A percentile compares a stretch with the other conserved stretches of the same genome.
phyloP scores from a whole-genome alignment of 192 early-diverging fungal genomes.

The Linnemannia elongata region DNA sequence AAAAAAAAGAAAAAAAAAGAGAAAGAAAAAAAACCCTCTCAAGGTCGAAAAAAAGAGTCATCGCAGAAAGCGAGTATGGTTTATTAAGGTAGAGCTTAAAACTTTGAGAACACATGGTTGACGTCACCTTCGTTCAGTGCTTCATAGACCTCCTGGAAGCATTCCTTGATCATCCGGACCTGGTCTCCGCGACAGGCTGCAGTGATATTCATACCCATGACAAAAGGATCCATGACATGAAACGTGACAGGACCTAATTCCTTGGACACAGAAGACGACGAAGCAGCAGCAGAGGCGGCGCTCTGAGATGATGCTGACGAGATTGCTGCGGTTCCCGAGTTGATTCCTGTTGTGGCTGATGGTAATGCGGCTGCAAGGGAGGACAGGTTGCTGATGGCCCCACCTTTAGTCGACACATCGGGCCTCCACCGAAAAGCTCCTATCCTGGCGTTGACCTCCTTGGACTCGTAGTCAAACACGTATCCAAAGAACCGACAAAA shows the following conservation, averaged over 20 bases:
- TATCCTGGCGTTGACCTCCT: constrained; percentile 50
- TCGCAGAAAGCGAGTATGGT: not conserved
- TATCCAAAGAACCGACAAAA: constrained; percentile 57
- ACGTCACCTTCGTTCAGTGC: constrained; percentile 47
- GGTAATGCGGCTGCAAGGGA: not conserved
- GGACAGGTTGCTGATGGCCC: not conserved
- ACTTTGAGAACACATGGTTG: constrained; percentile 34
- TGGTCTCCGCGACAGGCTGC: constrained; percentile 15
- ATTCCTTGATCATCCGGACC: constrained; percentile 32
- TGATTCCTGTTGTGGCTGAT: not conserved
- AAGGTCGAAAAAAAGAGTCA: no score
- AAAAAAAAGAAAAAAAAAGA: no score
- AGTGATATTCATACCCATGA: constrained; percentile 29
- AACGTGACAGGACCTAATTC: not conserved
- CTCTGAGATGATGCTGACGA: not conserved
- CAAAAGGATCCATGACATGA: constrained; percentile 49
- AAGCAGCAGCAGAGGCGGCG: not conserved
- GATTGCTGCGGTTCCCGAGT: not conserved
- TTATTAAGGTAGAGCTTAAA: not conserved
- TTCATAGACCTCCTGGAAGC: constrained; percentile 49
- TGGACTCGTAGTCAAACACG: constrained; percentile 51
- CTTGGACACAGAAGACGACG: not conserved
- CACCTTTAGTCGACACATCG: not conserved
- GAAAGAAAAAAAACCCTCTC: no score
- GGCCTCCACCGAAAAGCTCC: constrained; percentile 48